phyloP scores from a whole-genome alignment of 495 filamentous ascomycete species.

The Penicillium malachiteum region DNA sequence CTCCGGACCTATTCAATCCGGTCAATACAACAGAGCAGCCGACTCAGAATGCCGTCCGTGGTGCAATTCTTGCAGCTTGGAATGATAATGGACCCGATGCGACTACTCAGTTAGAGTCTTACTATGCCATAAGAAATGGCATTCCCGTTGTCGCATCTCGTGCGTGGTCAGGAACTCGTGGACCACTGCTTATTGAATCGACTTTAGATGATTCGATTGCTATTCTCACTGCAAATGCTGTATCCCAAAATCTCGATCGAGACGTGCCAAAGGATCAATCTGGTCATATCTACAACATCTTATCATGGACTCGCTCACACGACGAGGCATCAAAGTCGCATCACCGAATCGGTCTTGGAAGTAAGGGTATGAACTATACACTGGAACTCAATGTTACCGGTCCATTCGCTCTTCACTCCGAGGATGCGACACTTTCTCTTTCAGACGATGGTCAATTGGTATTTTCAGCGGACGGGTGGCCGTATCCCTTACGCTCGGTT shows the following conservation, averaged over 20 bases:
- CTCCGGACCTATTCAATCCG: constrained; percentile 46
- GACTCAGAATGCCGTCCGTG: constrained; percentile 34
- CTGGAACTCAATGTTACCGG: constrained; percentile 36
- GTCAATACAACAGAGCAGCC: constrained; percentile 41
- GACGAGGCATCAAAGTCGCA: not conserved
- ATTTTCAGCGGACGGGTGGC: constrained; percentile 49
- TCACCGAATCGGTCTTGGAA: constrained; percentile 34
- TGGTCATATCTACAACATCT: not conserved
- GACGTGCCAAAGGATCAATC: constrained; percentile 8
- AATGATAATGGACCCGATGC: constrained; percentile 58
- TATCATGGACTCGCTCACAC: constrained; percentile 10
- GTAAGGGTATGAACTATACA: constrained; percentile 56
- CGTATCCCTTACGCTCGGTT: constrained; percentile 51
- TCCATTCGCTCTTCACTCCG: constrained; percentile 41
- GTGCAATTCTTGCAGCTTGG: constrained; percentile 55
- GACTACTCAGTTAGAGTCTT: constrained; percentile 54
- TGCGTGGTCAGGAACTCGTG: constrained; percentile 44
- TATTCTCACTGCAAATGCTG: constrained; percentile 37
- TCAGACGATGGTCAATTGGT: constrained; percentile 28
- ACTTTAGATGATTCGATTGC: constrained; percentile 29
- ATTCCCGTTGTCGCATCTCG: constrained; percentile 48
- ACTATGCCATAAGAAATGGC: constrained; percentile 52
- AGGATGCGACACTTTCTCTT: constrained; percentile 35
- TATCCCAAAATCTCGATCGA: constrained; percentile 53
- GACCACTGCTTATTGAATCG: constrained; percentile 27